Evolutionary conservation across 1,284 basidiomycete genomes (phyloP).

Genomic region (Pisolithus thermaeus): DNA sequence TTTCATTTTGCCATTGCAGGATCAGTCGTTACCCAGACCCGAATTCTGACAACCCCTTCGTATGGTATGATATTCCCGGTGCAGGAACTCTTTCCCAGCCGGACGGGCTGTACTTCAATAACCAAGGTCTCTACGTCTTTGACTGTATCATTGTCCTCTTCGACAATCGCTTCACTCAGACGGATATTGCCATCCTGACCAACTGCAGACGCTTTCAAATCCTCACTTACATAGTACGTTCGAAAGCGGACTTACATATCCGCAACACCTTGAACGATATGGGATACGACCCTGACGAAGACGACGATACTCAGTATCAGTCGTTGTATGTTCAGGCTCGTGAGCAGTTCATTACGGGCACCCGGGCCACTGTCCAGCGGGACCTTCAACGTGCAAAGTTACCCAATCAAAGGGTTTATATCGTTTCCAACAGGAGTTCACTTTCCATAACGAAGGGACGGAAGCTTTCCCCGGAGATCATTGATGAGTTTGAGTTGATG

Average conservation of each 20-base stretch:
- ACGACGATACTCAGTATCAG: background rate
- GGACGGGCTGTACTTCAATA: no score
- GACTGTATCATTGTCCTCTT: no score
- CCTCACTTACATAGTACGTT: conserved; percentile 12
- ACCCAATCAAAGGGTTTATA: conserved; percentile 16
- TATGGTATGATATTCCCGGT: no score
- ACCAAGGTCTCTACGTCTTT: no score
- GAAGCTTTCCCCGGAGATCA: conserved; percentile 6
- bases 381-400: conserved; percentile 15
- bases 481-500: conserved; percentile 8
- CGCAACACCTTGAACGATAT: conserved; percentile 6
- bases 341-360: conserved; percentile 1
- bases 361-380: conserved; percentile 11
- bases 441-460: conserved; percentile 3
- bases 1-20: conserved; percentile 16
- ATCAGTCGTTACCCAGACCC: no score
- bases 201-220: conserved; percentile 7
- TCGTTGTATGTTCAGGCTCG: no score
- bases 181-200: conserved; percentile 6
- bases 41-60: no score
- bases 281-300: conserved; percentile 12
- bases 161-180: background rate
- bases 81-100: no score
- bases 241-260: conserved; percentile 9
- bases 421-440: conserved; percentile 14